These are phyloP conservation scores for Aspergillus taichungensis DNA, from an alignment of 495 filamentous ascomycete genomes.

Conservation along the genomic window DNA sequence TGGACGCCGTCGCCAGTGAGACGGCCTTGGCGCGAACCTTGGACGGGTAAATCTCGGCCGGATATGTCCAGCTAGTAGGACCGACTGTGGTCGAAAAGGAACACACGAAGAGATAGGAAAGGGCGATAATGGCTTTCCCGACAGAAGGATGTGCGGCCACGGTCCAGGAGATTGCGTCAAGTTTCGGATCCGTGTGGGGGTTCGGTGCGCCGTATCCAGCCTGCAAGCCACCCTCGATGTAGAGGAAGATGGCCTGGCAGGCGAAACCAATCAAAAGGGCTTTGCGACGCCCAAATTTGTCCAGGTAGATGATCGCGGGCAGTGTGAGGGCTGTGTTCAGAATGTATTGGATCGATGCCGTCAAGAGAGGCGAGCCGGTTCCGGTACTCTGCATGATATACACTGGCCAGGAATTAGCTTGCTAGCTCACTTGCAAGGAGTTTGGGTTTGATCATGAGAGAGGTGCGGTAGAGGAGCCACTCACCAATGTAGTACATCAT, in stretches of 20 bases:
- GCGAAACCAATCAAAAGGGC: constrained; percentile 43
- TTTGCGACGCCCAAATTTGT: constrained; percentile 43
- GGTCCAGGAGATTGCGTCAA: constrained; percentile 47
- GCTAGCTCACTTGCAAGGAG: too few relatives aligned
- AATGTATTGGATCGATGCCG: constrained; percentile 69
- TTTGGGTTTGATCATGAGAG: too few relatives aligned
- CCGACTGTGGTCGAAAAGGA: constrained; percentile 46
- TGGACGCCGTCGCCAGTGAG: constrained; percentile 53
- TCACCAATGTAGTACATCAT: constrained; percentile 61
- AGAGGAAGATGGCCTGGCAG: constrained; percentile 42
- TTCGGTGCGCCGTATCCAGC: constrained; percentile 51
- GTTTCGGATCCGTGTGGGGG: constrained; percentile 22
- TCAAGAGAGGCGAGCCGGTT: constrained; percentile 55
- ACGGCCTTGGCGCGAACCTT: constrained; percentile 61
- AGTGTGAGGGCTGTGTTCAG: constrained; percentile 63
- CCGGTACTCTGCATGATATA: constrained; percentile 63
- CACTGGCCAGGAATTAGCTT: constrained; percentile 14
- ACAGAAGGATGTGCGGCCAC: constrained; percentile 38
- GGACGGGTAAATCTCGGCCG: constrained; percentile 57
- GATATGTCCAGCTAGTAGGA: constrained; percentile 49
- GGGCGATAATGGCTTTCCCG: constrained; percentile 48
- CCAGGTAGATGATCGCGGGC: constrained; percentile 50
- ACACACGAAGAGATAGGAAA: constrained; percentile 57
- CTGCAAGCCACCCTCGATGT: constrained; percentile 48
- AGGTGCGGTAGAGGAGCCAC: too few relatives aligned